Evolutionary conservation across 2,329 filamentous ascomycete genomes (phyloP), one percentile per base, ranked within the genome.

Genomic region (Hypoxylon sp.): DNA sequence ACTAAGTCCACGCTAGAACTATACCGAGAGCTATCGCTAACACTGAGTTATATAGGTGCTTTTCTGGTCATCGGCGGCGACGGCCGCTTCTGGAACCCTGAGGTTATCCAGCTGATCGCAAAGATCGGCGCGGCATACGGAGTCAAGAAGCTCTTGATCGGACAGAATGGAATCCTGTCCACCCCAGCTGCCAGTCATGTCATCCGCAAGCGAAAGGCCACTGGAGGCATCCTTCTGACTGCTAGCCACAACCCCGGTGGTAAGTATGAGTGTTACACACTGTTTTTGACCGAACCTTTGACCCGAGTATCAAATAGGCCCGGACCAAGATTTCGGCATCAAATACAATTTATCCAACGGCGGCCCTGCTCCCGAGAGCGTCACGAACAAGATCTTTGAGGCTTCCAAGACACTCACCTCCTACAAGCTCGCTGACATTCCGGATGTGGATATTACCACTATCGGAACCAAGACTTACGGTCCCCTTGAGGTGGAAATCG

Each of bases 321-420:
- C 95, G 62, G 89, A 86, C 69, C 90, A 95, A 75, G 95, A 99
- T 79, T 99, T 99, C 71, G 95, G 95, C 69, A 99, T 99, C 88
- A 99, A 99, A 82, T 99, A 99, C 86, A 99, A 99, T 83, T 83
- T 99, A 58, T 83, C 92, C 75, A 98, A 99, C 73, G 95, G 95
- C 70, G 95, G 93, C 54, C 95, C 95, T 38, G 95, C 95, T 54
- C 95, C 95, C 57, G 95, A 99, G 78, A 89, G 90, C 51, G 91
- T 99, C 66, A 99, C 95, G 67, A 96, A 99, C 87, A 97, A 96
- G 82, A 98, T 99, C 76, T 98, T 86, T 80, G 91, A 94, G 70
- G 87, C 88, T 60, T 94, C 94, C 69, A 98, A 97, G 84, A 87
- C 84, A 63, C 83, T 99, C 69, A 91, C 87, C 40, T 92, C 89